phyloP scores from a whole-genome alignment of 2,329 filamentous ascomycete species.

The Apiospora pterosperma region DNA sequence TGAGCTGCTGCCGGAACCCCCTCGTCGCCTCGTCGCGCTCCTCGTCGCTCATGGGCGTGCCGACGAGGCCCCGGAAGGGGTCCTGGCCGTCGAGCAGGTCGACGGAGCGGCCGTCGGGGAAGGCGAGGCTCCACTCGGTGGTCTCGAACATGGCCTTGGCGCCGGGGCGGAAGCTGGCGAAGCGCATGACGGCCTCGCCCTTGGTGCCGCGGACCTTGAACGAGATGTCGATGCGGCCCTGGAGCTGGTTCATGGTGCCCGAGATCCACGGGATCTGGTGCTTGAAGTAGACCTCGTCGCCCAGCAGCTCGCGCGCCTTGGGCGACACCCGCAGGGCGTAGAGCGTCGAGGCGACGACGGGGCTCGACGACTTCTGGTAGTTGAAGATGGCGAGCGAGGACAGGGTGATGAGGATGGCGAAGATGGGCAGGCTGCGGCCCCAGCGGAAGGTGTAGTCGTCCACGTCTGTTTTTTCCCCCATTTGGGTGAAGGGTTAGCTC shows the following conservation, averaged over 20 bases:
- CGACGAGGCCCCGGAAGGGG: constrained; percentile 59
- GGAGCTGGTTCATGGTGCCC: constrained; percentile 89
- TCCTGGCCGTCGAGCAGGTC: constrained; percentile 72
- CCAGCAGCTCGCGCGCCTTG: constrained; percentile 71
- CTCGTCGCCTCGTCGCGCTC: constrained; percentile 37
- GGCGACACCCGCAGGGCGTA: constrained; percentile 85
- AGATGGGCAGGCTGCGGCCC: constrained; percentile 75
- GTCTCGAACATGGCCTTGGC: constrained; percentile 73
- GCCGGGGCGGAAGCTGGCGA: constrained; percentile 68
- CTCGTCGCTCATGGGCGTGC: constrained; percentile 37
- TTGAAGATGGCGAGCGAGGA: constrained; percentile 92
- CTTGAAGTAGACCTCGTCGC: constrained; percentile 82
- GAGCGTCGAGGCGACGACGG: constrained; percentile 80
- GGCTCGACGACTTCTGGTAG: constrained; percentile 93
- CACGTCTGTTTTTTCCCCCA: constrained; percentile 28
- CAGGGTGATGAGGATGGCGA: constrained; percentile 66
- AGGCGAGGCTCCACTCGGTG: constrained; percentile 81
- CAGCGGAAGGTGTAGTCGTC: constrained; percentile 56
- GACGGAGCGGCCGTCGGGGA: constrained; percentile 56
- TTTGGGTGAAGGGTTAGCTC: no score
- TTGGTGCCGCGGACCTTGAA: constrained; percentile 84
- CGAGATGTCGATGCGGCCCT: constrained; percentile 81
- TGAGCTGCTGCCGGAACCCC: constrained; percentile 51
- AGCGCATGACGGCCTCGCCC: constrained; percentile 69
- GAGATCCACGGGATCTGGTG: constrained; percentile 78